phyloP scores from a whole-genome alignment of 495 filamentous ascomycete genomes.

The Aspergillus sclerotiicarbonarius region DNA sequence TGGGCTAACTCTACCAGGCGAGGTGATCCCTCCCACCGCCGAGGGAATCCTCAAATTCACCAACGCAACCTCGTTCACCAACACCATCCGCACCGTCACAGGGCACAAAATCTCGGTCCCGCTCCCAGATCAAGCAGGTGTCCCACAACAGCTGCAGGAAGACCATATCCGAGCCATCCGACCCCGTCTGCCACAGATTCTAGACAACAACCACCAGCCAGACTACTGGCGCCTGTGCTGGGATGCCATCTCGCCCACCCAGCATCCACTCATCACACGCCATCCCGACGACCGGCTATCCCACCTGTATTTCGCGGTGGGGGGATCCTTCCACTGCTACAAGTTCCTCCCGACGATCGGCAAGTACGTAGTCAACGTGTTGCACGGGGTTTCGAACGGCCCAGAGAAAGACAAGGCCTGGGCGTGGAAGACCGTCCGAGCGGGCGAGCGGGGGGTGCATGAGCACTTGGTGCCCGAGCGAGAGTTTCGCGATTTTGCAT shows the following conservation, averaged over 20 bases:
- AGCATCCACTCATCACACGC: conserved; percentile 52
- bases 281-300: conserved; percentile 37
- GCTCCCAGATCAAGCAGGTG: conserved; percentile 15
- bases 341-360: conserved; percentile 61
- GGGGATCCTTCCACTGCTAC: conserved; percentile 50
- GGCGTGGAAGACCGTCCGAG: conserved; percentile 27
- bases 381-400: conserved; percentile 33
- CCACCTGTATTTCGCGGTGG: conserved; percentile 46
- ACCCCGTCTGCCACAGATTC: conserved; percentile 19
- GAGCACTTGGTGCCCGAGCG: conserved; percentile 13
- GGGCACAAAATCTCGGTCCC: conserved; percentile 34
- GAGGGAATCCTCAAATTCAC: conserved; percentile 38
- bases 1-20: conserved; percentile 20
- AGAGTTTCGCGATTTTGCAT: conserved; percentile 12
- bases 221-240: conserved; percentile 32
- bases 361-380: conserved; percentile 53
- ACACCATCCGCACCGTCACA: conserved; percentile 24
- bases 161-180: conserved; percentile 13
- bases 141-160: conserved; percentile 16
- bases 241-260: conserved; percentile 37
- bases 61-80: conserved; percentile 32
- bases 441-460: conserved; percentile 9
- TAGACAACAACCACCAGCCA: conserved; percentile 19
- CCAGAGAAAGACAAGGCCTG: conserved; percentile 29
- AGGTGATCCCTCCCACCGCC: conserved; percentile 33